These are phyloP conservation scores for Periconia sp. DNA, from an alignment of 2,329 filamentous ascomycete genomes.

Conservation along the genomic window DNA sequence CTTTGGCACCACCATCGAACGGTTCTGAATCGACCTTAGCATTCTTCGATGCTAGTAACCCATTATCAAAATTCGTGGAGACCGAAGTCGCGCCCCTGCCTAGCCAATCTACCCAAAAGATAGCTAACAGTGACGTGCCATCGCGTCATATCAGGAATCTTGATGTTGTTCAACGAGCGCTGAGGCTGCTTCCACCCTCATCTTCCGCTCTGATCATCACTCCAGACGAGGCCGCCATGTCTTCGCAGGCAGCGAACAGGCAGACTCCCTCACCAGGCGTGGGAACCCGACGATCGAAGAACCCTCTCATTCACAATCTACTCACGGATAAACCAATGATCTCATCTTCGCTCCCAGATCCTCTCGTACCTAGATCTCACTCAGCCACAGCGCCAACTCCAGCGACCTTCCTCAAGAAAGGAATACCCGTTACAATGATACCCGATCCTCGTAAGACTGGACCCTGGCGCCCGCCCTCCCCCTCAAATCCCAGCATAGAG, in stretches of 20 bases:
- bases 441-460: constrained; percentile 67
- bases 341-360: constrained; percentile 84
- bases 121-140: constrained; percentile 21
- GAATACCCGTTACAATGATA: constrained; percentile 85
- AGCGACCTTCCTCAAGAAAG: constrained; percentile 87
- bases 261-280: constrained; percentile 49
- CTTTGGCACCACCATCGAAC: constrained; percentile 16
- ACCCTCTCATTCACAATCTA: constrained; percentile 93
- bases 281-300: constrained; percentile 68
- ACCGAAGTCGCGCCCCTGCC: constrained; percentile 24
- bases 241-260: constrained; percentile 43
- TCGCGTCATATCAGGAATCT: constrained; percentile 72
- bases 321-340: constrained; percentile 93
- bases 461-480: constrained; percentile 72
- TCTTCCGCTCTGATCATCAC: constrained; percentile 91
- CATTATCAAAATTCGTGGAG: constrained; percentile 52
- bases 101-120: constrained; percentile 20
- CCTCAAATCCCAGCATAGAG: constrained; percentile 66
- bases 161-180: constrained; percentile 69
- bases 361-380: constrained; percentile 32
- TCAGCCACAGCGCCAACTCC: constrained; percentile 50
- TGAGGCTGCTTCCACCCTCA: constrained; percentile 79
- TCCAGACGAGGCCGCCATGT: constrained; percentile 78
- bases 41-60: constrained; percentile 46
- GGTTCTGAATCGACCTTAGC: constrained; percentile 10